phyloP scores from a whole-genome alignment of 192 early-diverging fungal genomes.

The Linderina pennispora region DNA sequence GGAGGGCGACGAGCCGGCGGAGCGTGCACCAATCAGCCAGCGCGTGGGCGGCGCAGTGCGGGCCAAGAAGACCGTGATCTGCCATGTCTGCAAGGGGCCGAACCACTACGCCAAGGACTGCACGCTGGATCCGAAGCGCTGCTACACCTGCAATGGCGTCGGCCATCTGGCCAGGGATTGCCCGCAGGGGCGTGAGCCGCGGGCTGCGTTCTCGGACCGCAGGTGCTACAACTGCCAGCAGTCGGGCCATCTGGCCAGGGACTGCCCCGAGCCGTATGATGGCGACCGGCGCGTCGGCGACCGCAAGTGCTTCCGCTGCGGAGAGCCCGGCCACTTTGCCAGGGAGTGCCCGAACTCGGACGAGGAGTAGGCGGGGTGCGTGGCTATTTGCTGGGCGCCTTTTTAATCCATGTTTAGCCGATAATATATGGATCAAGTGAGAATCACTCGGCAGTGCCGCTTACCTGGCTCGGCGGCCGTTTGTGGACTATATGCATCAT shows the following conservation, averaged over 20 bases:
- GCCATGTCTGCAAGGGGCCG: constrained; percentile 1
- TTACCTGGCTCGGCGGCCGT: no score
- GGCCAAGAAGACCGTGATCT: neutral
- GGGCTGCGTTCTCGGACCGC: constrained; percentile 4
- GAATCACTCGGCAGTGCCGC: no score
- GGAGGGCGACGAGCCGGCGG: constrained; percentile 3
- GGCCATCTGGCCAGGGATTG: constrained; percentile 43
- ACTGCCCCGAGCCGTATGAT: constrained; percentile 19
- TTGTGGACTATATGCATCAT: no score
- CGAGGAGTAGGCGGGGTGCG: no score
- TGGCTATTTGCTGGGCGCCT: no score
- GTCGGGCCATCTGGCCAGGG: constrained; percentile 30
- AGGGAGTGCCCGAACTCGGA: constrained; percentile 28
- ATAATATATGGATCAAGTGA: no score
- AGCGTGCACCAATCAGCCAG: neutral
- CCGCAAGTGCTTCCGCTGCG: constrained; percentile 40
- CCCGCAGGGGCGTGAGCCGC: constrained; percentile 7
- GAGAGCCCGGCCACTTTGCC: constrained; percentile 37
- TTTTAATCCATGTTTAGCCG: no score
- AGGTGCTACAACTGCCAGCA: constrained; percentile 31
- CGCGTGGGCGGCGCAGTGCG: no score
- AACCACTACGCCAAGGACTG: constrained; percentile 43
- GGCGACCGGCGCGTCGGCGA: constrained; percentile 8
- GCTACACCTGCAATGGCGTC: constrained; percentile 40
- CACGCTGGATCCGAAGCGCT: constrained; percentile 36